A percentile compares a stretch with the other conserved stretches of the same genome.
Conservation (phyloP, 805 yeast genomes). For the Starmera pachycereana region DNA sequence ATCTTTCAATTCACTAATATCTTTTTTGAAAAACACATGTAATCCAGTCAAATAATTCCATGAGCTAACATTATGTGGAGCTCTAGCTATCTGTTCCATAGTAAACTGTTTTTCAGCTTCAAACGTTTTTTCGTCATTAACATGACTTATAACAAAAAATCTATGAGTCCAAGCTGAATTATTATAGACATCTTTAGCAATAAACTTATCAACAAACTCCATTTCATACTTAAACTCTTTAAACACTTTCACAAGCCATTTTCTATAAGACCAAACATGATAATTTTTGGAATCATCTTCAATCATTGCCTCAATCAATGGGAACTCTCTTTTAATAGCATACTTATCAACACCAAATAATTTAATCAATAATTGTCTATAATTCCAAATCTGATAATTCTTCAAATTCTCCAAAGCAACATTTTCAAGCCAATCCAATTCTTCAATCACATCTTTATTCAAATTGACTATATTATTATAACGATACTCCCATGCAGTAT, state of each 20-base stretch:
- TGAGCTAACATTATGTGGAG: conserved; percentile 75
- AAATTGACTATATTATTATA: conserved; percentile 37
- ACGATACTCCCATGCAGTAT: conserved; percentile 79
- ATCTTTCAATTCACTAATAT: conserved; percentile 28
- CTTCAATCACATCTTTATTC: conserved; percentile 30
- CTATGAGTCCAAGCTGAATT: conserved; percentile 94
- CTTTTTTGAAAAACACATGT: conserved; percentile 21
- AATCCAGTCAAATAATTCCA: conserved; percentile 80
- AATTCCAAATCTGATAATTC: conserved; percentile 97
- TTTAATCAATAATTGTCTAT: conserved; percentile 58
- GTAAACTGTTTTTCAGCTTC: conserved; percentile 45
- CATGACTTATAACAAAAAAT: conserved; percentile 36
- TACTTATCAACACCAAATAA: conserved; percentile 21
- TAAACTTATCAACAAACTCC: conserved; percentile 33
- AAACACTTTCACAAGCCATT: conserved; percentile 66
- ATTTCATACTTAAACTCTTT: conserved; percentile 41
- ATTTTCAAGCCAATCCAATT: conserved; percentile 71
- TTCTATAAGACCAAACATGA: conserved; percentile 91
- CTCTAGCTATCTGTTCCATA: conserved; percentile 34
- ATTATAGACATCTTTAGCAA: conserved; percentile 64
- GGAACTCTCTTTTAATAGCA: conserved; percentile 46
- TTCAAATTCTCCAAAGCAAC: conserved; percentile 71
- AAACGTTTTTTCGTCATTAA: conserved; percentile 13
- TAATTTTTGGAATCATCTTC: conserved; percentile 81
- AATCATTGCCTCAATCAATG: conserved; percentile 57